Evolutionary conservation across 495 filamentous ascomycete species (phyloP).

Genomic region (Penicillium chermesinum): DNA sequence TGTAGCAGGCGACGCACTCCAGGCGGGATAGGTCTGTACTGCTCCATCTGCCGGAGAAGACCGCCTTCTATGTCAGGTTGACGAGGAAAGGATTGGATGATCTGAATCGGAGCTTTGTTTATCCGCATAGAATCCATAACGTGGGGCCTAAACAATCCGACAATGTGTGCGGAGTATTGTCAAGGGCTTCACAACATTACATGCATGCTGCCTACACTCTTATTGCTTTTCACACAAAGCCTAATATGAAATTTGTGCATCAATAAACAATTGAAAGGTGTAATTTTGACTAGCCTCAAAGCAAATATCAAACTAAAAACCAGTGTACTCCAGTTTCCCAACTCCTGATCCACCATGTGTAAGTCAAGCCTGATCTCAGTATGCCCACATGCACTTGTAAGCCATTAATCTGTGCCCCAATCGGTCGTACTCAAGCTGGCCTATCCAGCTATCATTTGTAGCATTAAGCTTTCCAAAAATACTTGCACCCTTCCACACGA

Average conservation of each 20-base stretch:
- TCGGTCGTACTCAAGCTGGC: slow-evolving; percentile 79
- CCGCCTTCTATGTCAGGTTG: neutral
- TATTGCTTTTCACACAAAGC: no score
- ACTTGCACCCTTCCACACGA: slow-evolving; percentile 95
- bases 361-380: slow-evolving; percentile 23
- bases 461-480: slow-evolving; percentile 86
- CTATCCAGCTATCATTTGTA: slow-evolving; percentile 94
- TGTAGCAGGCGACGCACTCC: no score
- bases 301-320: neutral
- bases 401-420: slow-evolving; percentile 72
- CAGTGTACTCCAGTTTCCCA: neutral
- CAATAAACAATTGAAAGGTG: neutral
- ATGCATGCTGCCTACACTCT: no score
- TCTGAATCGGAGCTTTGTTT: no score
- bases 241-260: no score
- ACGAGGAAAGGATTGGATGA: no score
- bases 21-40: neutral
- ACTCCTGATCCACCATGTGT: neutral
- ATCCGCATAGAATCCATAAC: no score
- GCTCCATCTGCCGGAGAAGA: neutral
- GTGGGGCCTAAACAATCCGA: no score
- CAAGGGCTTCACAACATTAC: no score
- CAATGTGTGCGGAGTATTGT: no score
- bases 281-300: neutral
- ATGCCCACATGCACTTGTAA: slow-evolving; percentile 86